phyloP scores from a whole-genome alignment of 148 eudicot genomes.

The Silene uniflora region DNA sequence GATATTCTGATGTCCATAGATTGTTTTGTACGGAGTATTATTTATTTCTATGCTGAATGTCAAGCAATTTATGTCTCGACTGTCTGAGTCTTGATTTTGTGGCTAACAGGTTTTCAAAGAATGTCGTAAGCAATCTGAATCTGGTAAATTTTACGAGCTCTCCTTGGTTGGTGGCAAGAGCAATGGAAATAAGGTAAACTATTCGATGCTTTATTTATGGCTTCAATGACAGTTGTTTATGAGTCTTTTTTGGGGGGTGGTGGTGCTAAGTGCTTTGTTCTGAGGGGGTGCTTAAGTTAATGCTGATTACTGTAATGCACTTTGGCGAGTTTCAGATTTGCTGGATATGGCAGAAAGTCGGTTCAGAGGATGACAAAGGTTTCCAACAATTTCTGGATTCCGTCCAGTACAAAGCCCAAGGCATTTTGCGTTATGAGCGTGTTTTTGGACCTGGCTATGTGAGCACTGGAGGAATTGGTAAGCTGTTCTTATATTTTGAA shows the following conservation, averaged over 20 bases:
- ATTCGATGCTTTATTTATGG: not conserved
- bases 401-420: constrained; percentile 73
- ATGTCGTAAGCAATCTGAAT: constrained; percentile 48
- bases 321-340: constrained; percentile 57
- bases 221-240: constrained; percentile 3
- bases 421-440: constrained; percentile 86
- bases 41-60: not conserved
- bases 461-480: constrained; percentile 98
- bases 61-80: not conserved
- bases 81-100: constrained; percentile 15
- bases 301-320: not conserved
- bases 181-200: constrained; percentile 73
- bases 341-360: constrained; percentile 88
- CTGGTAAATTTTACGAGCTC: constrained; percentile 74
- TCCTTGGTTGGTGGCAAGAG: constrained; percentile 75
- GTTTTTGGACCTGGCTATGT: constrained; percentile 91
- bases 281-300: not conserved
- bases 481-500: constrained; percentile 6
- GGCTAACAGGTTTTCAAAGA: constrained; percentile 72
- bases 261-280: not conserved
- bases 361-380: constrained; percentile 62
- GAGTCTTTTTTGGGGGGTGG: not conserved
- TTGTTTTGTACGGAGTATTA: too few species aligned
- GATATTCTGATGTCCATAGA: too few species aligned
- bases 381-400: constrained; percentile 90